Conservation (phyloP, 2,329 filamentous ascomycete genomes). For the Septoria petroselini region DNA sequence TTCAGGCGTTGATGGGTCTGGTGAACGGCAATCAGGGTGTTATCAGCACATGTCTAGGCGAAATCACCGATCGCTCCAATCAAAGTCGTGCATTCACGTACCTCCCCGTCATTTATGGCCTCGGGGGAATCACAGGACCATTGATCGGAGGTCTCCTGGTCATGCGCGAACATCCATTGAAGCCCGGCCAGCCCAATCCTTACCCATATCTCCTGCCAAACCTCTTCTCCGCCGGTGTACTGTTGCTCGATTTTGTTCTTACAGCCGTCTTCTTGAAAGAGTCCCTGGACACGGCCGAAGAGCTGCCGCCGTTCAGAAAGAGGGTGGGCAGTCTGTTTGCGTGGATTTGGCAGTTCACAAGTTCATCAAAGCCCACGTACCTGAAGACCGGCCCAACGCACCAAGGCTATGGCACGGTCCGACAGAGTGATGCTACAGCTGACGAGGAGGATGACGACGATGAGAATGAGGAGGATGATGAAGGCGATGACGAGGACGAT, state of each 20-base stretch:
- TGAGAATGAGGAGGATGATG: constrained; percentile 27
- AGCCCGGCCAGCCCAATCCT: constrained; percentile 50
- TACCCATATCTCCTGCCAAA: constrained; percentile 89
- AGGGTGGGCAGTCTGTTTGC: constrained; percentile 60
- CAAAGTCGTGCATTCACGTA: constrained; percentile 93
- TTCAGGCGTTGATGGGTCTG: constrained; percentile 86
- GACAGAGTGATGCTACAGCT: constrained; percentile 17
- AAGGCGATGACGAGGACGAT: constrained; percentile 43
- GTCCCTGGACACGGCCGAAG: constrained; percentile 67
- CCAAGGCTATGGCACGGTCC: constrained; percentile 13
- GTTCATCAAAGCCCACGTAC: constrained; percentile 58
- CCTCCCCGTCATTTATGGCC: constrained; percentile 89
- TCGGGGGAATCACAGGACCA: constrained; percentile 90
- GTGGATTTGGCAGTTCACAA: constrained; percentile 68
- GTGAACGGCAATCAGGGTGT: constrained; percentile 94
- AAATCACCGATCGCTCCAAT: constrained; percentile 92
- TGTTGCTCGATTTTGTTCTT: constrained; percentile 69
- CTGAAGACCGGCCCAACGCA: constrained; percentile 39
- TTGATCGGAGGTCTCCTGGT: constrained; percentile 85
- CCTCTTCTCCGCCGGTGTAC: constrained; percentile 67
- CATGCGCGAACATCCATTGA: constrained; percentile 57
- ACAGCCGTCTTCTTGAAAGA: constrained; percentile 82
- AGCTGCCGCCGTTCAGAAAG: constrained; percentile 58
- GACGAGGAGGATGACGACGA: constrained; percentile 26
- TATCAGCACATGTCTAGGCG: constrained; percentile 88